A percentile compares a stretch with the other conserved stretches of the same genome.
Evolutionary conservation across 306 rosid genomes (phyloP).

Genomic region (Cicer judaicum): DNA sequence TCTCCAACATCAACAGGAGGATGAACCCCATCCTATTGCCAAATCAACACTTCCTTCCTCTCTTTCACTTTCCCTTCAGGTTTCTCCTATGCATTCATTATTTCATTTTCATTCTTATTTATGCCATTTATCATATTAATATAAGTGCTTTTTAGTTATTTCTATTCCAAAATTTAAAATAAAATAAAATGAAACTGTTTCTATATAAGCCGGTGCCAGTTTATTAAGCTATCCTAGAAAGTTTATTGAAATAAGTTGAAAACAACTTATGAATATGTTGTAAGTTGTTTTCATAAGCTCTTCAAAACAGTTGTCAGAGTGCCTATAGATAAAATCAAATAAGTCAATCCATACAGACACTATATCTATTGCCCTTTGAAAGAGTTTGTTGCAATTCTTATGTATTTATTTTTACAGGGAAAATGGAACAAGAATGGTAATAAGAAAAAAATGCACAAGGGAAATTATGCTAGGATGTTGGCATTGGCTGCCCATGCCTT

Average conservation of each 20-base stretch:
- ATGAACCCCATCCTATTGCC: slow-evolving; percentile 30
- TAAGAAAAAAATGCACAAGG: slow-evolving; percentile 60
- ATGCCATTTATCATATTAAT: neutral
- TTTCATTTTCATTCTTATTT: neutral
- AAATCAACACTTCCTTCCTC: slow-evolving; percentile 46
- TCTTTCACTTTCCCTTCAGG: slow-evolving; percentile 55
- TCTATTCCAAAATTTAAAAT: too few relatives aligned
- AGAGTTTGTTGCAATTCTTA: slow-evolving; percentile 28
- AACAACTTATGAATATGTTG: too few relatives aligned
- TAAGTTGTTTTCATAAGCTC: too few relatives aligned
- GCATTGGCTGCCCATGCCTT: slow-evolving; percentile 92
- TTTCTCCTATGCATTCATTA: slow-evolving; percentile 21
- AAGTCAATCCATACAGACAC: too few relatives aligned
- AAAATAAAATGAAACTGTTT: too few relatives aligned
- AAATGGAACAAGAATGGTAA: slow-evolving; percentile 58
- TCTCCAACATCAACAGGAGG: slow-evolving; percentile 62
- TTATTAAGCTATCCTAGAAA: too few relatives aligned
- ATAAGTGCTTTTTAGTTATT: neutral
- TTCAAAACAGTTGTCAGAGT: too few relatives aligned
- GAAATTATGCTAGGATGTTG: slow-evolving; percentile 74
- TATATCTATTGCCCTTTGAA: neutral
- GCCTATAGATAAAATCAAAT: neutral
- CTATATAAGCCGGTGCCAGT: too few relatives aligned
- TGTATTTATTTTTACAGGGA: slow-evolving; percentile 56
- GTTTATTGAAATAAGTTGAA: too few relatives aligned